Base-by-base conservation (phyloP, 2,329 filamentous ascomycete genomes). In the Fusarium austroafricanum region DNA sequence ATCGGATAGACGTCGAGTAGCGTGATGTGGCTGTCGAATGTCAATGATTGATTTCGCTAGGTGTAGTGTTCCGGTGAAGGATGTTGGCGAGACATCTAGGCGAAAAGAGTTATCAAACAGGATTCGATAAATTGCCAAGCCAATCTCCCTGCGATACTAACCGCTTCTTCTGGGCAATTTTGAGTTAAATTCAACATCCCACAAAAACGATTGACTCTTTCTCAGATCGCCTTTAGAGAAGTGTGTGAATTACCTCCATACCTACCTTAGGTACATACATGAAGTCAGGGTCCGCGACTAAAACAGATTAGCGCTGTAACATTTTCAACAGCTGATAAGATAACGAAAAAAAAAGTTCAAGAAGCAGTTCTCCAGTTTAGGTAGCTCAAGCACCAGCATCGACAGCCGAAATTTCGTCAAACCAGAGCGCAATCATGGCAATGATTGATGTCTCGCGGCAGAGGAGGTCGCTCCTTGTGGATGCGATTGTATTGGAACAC, bases 401-500 rank as follows among this genome's bases (percentile, higher is more conserved):
- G 64, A 68, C 67, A 73, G 60, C 59, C 55, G 72, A 70, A 67
- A 70, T 70, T 70, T 65, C 56, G 68, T 72, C 70, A 52, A 31
- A 74, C 67, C 72, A 72, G 72, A 75, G 68, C 77, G 71, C 76
- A 77, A 78, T 74, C 77, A 90, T 89, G 87, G 82, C 83, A 71
- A 78, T 79, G 70, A 82, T 87, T 79, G 84, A 87, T 75, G 80
- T 88, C 75, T 84, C 82, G 73, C 79, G 78, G 75, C 84, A 86
- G 79, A 83, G 82, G 78, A 79, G 83, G 80, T 84, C 83, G 81
- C 81, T 88, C 76, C 80, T 90, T 55, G 79, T 80, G 72, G 85
- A 90, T 70, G 76, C 82, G 78, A 79, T 79, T 73, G 80, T 84
- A 63, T 78, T 90, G 71, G 79, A 83, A 65, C 82, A 89, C 76